phyloP scores from a whole-genome alignment of 805 yeast genomes.

The Wickerhamomyces sydowiorum region DNA sequence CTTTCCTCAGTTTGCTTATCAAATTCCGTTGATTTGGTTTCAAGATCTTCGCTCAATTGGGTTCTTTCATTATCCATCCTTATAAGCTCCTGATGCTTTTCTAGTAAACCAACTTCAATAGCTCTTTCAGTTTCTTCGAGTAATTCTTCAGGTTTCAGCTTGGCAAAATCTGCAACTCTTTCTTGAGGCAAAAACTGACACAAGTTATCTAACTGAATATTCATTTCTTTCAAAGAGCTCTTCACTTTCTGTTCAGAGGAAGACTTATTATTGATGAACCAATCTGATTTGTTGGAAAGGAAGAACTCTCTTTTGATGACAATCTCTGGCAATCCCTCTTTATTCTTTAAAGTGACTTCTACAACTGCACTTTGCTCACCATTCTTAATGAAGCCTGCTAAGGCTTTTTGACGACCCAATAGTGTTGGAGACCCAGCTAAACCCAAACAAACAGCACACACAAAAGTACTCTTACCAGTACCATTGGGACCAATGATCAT shows the following conservation, averaged over 20 bases:
- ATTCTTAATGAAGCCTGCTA: conserved; percentile 65
- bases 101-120: conserved; percentile 54
- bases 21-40: conserved; percentile 23
- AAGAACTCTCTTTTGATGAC: conserved; percentile 28
- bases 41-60: conserved; percentile 30
- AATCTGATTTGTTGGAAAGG: conserved; percentile 38
- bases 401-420: conserved; percentile 61
- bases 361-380: conserved; percentile 39
- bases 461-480: conserved; percentile 88
- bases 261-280: conserved; percentile 40
- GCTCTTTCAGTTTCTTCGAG: conserved; percentile 78
- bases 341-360: conserved; percentile 28
- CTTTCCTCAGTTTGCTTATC: conserved; percentile 29
- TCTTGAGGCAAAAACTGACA: conserved; percentile 97
- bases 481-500: conserved; percentile 97
- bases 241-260: conserved; percentile 42
- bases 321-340: conserved; percentile 37
- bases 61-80: conserved; percentile 40
- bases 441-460: conserved; percentile 88
- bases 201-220: conserved; percentile 83
- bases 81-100: conserved; percentile 52
- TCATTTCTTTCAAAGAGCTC: conserved; percentile 39
- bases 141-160: conserved; percentile 67
- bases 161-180: conserved; percentile 88
- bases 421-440: conserved; percentile 72